These are phyloP conservation scores for Leccinum incarnatum DNA, from an alignment of 768 basidiomycete species.

Conservation along the genomic window DNA sequence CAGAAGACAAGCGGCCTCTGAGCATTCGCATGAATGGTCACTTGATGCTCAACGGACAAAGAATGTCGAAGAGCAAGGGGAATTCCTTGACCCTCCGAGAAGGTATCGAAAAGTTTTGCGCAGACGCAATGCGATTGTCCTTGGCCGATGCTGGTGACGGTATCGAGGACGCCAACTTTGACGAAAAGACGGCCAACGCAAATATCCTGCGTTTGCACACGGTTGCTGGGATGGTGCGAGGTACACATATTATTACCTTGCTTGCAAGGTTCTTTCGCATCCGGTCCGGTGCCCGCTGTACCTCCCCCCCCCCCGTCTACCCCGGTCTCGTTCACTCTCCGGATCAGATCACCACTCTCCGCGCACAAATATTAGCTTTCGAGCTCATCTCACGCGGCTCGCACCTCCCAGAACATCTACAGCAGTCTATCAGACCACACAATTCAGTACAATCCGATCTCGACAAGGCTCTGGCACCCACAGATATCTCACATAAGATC, in stretches of 20 bases:
- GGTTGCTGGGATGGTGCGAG: constrained; percentile 84
- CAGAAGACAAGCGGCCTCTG: constrained; percentile 81
- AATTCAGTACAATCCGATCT: too few species aligned
- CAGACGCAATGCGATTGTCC: constrained; percentile 88
- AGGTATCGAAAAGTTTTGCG: constrained; percentile 91
- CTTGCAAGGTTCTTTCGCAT: too few species aligned
- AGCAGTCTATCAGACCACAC: too few species aligned
- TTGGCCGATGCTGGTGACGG: constrained; percentile 98
- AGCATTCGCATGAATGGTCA: constrained; percentile 96
- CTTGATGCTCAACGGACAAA: constrained; percentile 94
- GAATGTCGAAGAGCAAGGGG: constrained; percentile 97
- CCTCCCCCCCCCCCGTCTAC: too few species aligned
- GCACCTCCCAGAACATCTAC: too few species aligned
- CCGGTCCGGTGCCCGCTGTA: too few species aligned
- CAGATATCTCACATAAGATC: too few species aligned
- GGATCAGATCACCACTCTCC: too few species aligned
- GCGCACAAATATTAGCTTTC: too few species aligned
- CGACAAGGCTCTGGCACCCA: too few species aligned
- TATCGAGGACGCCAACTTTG: constrained; percentile 97
- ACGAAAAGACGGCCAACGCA: constrained; percentile 98
- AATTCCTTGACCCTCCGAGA: constrained; percentile 92
- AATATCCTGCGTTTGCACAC: constrained; percentile 93
- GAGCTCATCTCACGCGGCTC: too few species aligned
- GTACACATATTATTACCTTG: constrained; percentile 37
- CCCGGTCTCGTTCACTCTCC: too few species aligned